Evolutionary conservation across 192 early-diverging fungal species (phyloP), one percentile per base, ranked within the genome.

Genomic region (Chytriomyces sp.): DNA sequence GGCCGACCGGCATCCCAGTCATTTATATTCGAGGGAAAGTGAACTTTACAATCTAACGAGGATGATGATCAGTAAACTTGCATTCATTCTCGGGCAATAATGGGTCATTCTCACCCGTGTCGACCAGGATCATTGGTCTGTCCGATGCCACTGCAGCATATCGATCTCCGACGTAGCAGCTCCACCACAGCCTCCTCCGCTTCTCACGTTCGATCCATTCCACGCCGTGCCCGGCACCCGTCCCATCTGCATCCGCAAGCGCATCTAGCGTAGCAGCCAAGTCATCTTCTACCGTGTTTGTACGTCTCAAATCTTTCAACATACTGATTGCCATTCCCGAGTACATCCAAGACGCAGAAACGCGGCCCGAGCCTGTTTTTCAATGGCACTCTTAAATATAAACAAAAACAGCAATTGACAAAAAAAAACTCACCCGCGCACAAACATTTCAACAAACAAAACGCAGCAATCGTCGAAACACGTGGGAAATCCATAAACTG

Each of bases 241-340:
- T 57, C 20, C 20, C 20, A 13, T n/a, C 53, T n/a, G 20, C 13
- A 57, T 57, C 53, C 3, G 23, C 9, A n/a, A 20, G 18, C 6
- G 28, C 50, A n/a, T 20, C 35, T 13, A 20, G 18, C 23, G 28
- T 44, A 4, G 48, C 13, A 0, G 73, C 62, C 26, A 80, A 78
- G 60, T 82, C 81, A 57, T 57, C 53, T 13, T 57, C 53, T 35
- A 76, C 82, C 9, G 78, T 72, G 24, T 86, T 82, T 72, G 81
- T 81, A 2, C 84, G 80, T 45, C 79, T 79, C 1, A 87, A 64
- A 62, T 83, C 81, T 45, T 83, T 77, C 8, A 85, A 75, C 81
- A 85, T 85, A 16, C 83, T 46, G 20, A 87, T 83, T 2, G 86
- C 86, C 84, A 85, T 85, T 60, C 82, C 83, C 7, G 82, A 82